phyloP scores from a whole-genome alignment of 768 basidiomycete genomes.

The Panaeolus papilionaceus region DNA sequence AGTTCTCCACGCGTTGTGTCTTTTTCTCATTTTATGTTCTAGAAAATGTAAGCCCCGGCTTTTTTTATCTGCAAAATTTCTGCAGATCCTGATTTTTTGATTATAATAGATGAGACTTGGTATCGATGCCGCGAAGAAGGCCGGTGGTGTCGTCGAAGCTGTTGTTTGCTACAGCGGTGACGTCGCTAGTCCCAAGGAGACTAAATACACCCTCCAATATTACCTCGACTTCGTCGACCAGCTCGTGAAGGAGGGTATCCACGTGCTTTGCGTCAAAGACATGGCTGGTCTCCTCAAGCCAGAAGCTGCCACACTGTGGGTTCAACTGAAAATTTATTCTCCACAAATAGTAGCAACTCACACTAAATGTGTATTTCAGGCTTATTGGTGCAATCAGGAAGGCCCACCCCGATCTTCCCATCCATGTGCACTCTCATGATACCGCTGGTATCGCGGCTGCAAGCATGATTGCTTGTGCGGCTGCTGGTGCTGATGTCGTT shows the following conservation, averaged over 20 bases:
- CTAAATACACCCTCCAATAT: constrained; percentile 96
- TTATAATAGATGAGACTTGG: constrained; percentile 86
- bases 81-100: neutral
- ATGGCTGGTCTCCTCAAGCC: constrained; percentile 99
- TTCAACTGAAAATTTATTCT: constrained; percentile 20
- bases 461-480: constrained; percentile 96
- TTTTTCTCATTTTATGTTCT: constrained; percentile 8
- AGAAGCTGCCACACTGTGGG: constrained; percentile 87
- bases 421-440: constrained; percentile 99
- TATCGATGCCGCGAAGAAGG: constrained; percentile 99
- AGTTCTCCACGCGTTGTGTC: constrained; percentile 5
- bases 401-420: constrained; percentile 96
- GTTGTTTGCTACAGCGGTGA: constrained; percentile 99
- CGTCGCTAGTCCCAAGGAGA: constrained; percentile 92
- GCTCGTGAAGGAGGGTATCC: constrained; percentile 93
- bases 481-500: constrained; percentile 97
- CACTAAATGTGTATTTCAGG: constrained; percentile 43
- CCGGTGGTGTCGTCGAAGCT: constrained; percentile 97
- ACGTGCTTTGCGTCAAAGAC: constrained; percentile 97
- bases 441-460: constrained; percentile 98
- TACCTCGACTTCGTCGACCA: constrained; percentile 96
- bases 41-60: constrained; percentile 69
- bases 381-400: constrained; percentile 94
- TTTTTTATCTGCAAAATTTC: neutral
- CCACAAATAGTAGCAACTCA: constrained; percentile 6